A percentile compares a stretch with the other conserved stretches of the same genome.
These are phyloP conservation scores for Jacaranda copaia DNA, from an alignment of 257 asterid species.

Conservation along the genomic window DNA sequence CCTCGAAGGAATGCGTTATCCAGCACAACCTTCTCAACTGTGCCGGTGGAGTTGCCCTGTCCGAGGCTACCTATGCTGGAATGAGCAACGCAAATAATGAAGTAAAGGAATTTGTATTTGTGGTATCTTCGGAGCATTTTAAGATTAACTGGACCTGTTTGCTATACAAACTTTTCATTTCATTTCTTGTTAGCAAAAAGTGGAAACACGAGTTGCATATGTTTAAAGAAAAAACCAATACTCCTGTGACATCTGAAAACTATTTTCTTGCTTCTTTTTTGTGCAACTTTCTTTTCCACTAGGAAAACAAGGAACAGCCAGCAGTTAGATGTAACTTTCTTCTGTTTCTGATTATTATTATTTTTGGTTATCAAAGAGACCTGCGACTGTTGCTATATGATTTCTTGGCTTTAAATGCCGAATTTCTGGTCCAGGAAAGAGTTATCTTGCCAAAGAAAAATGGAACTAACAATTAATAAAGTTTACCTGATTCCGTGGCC, in stretches of 20 bases:
- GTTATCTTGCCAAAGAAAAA: background rate
- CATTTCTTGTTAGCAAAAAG: no score
- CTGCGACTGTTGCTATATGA: background rate
- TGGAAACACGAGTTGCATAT: no score
- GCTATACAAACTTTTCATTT: no score
- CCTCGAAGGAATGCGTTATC: slow-evolving; percentile 73
- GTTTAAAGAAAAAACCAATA: no score
- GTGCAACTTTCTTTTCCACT: background rate
- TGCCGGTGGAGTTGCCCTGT: slow-evolving; percentile 74
- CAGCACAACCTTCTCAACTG: slow-evolving; percentile 71
- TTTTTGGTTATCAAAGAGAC: background rate
- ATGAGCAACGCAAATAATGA: slow-evolving; percentile 18
- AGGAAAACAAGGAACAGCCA: no score
- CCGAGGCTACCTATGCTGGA: slow-evolving; percentile 99
- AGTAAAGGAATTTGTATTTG: background rate
- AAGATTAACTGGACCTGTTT: background rate
- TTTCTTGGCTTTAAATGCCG: slow-evolving; percentile 27
- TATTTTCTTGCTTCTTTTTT: background rate
- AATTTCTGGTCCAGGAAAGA: background rate
- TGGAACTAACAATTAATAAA: background rate
- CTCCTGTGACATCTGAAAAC: background rate
- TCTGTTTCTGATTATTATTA: background rate
- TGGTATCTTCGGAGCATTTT: background rate
- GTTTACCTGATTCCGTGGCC: slow-evolving; percentile 95
- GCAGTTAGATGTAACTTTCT: no score